phyloP scores from a whole-genome alignment of 805 yeast species.

The Candida boleticola region DNA sequence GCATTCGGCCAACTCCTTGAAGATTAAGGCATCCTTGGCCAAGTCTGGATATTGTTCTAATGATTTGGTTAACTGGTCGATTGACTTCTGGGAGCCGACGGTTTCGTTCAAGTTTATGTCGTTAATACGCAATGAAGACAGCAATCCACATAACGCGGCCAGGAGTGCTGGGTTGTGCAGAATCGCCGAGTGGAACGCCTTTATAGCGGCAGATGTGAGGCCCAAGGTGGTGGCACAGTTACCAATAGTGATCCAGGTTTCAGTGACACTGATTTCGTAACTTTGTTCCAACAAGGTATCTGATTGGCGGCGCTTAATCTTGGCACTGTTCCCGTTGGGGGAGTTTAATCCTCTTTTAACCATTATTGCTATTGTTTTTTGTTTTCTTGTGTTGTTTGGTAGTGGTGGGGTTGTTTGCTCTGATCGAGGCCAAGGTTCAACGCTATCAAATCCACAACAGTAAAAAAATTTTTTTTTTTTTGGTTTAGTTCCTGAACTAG shows the following conservation, averaged over 20 bases:
- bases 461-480: no score
- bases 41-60: constrained; percentile 37
- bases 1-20: constrained; percentile 53
- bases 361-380: no score
- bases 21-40: constrained; percentile 36
- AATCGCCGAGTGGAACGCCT: constrained; percentile 43
- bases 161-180: constrained; percentile 39
- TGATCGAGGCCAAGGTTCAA: no score
- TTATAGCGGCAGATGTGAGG: constrained; percentile 37
- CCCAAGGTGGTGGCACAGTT: constrained; percentile 45
- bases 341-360: neutral
- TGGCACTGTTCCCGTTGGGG: neutral
- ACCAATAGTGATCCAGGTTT: constrained; percentile 49
- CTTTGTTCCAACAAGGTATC: constrained; percentile 1
- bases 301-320: neutral
- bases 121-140: constrained; percentile 37
- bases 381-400: no score
- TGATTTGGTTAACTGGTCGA: constrained; percentile 38
- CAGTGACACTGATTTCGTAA: constrained; percentile 27
- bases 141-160: constrained; percentile 43
- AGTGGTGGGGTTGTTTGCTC: no score
- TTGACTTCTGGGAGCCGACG: constrained; percentile 37
- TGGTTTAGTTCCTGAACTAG: no score
- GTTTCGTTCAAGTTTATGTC: constrained; percentile 38
- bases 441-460: no score